Conservation (phyloP, 1,139 yeast species). For the Saccharomyces hybrid region DNA sequence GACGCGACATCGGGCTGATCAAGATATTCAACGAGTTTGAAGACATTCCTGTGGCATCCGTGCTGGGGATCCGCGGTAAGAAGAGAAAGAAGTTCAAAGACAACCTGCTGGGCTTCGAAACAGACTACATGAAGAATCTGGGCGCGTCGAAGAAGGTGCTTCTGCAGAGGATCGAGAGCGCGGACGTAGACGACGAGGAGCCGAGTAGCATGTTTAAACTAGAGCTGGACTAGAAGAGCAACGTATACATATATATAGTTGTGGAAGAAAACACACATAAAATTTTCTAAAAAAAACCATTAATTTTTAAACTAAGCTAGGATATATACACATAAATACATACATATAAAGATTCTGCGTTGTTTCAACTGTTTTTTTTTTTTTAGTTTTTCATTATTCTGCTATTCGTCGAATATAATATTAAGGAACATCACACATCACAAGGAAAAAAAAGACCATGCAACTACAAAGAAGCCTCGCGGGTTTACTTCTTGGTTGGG, state of each 20-base stretch:
- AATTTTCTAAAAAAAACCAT: background rate
- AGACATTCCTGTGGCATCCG: slow-evolving; percentile 30
- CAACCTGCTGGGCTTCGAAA: slow-evolving; percentile 29
- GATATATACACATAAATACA: background rate
- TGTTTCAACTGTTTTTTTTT: background rate
- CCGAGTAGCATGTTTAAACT: background rate
- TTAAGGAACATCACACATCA: slow-evolving; percentile 1
- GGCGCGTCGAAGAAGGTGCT: slow-evolving; percentile 21
- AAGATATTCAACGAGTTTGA: slow-evolving; percentile 29
- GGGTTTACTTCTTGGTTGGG: slow-evolving; percentile 25
- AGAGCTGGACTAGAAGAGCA: background rate
- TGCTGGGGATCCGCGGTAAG: slow-evolving; percentile 32
- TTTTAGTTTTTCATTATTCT: background rate
- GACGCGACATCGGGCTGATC: slow-evolving; percentile 27
- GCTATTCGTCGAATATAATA: background rate
- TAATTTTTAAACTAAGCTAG: background rate
- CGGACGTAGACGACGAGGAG: slow-evolving; percentile 6
- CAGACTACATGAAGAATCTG: slow-evolving; percentile 25
- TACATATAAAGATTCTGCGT: background rate
- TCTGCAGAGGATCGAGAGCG: slow-evolving; percentile 3
- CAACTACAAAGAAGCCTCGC: background rate
- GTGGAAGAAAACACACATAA: background rate
- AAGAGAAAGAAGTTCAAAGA: slow-evolving; percentile 30
- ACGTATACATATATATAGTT: background rate
- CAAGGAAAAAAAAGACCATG: background rate